These are phyloP conservation scores for Rosa persica DNA, from an alignment of 306 rosid species.

Conservation along the genomic window DNA sequence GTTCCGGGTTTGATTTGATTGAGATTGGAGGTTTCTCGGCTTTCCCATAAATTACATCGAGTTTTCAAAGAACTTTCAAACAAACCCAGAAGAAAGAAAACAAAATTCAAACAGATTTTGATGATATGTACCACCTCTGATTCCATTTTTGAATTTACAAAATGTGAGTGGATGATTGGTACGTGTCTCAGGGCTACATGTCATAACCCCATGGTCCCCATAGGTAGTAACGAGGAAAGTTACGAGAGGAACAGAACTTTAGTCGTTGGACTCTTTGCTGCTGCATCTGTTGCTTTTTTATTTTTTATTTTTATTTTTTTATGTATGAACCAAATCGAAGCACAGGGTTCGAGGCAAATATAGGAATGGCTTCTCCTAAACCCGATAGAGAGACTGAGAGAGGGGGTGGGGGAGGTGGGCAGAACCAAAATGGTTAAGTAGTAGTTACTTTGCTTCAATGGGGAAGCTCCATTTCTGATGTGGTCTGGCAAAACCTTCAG, in stretches of 20 bases:
- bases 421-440: background rate
- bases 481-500: constrained; percentile 12
- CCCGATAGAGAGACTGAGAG: background rate
- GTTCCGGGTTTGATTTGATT: constrained; percentile 33
- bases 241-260: background rate
- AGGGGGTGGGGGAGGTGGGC: no score
- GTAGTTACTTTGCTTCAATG: background rate
- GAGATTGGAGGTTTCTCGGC: constrained; percentile 30
- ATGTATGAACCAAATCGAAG: background rate
- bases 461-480: constrained; percentile 2
- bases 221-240: constrained; percentile 4
- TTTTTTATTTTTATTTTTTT: background rate
- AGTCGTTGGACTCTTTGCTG: constrained; percentile 25
- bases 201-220: constrained; percentile 28
- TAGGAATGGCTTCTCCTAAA: background rate
- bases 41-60: constrained; percentile 15
- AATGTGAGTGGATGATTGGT: background rate
- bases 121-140: background rate
- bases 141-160: background rate
- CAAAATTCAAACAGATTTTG: constrained; percentile 18
- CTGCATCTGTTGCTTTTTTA: no score
- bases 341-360: constrained; percentile 9
- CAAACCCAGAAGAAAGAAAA: constrained; percentile 12
- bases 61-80: background rate
- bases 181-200: constrained; percentile 3